These are phyloP conservation scores for Trichophyton schoenleinii DNA, from an alignment of 2,329 filamentous ascomycete species.

Conservation along the genomic window DNA sequence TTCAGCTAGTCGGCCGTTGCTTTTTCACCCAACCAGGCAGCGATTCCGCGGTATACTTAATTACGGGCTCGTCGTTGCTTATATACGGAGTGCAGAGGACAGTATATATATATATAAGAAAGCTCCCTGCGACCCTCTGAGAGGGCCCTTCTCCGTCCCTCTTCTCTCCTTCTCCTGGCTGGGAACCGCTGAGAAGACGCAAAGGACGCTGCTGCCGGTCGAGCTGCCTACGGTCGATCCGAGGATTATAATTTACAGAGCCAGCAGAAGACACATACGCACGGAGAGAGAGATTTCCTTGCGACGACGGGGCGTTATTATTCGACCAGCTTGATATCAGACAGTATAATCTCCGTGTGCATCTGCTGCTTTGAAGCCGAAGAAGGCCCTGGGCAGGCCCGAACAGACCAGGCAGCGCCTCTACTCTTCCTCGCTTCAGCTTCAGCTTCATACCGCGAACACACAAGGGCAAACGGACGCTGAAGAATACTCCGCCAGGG, in stretches of 20 bases:
- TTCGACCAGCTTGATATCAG: not conserved
- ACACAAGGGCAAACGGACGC: not conserved
- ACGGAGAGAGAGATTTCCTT: not conserved
- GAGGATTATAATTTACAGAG: not conserved
- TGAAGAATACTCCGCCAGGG: not conserved
- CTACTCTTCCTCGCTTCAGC: too few relatives aligned
- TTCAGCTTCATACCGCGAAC: too few relatives aligned
- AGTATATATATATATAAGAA: too few relatives aligned
- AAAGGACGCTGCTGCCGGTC: not conserved
- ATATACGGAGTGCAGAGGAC: too few relatives aligned
- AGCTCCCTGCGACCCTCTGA: not conserved
- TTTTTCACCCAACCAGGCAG: not conserved
- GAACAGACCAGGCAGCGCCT: not conserved
- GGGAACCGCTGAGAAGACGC: not conserved
- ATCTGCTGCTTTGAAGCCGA: not conserved
- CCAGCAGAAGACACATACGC: not conserved
- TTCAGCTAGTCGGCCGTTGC: not conserved
- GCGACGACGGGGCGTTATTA: not conserved
- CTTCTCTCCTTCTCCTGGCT: not conserved
- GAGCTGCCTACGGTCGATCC: not conserved
- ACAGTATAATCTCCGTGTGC: slow-evolving; percentile 1
- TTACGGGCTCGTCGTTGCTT: too few relatives aligned
- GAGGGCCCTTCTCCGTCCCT: not conserved
- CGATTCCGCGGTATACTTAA: too few relatives aligned
- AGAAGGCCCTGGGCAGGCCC: not conserved